Percentiles rank a stretch among this genome's conserved stretches.
Conservation (phyloP, 23 red algal genomes). For the Gracilaria gracilis region DNA sequence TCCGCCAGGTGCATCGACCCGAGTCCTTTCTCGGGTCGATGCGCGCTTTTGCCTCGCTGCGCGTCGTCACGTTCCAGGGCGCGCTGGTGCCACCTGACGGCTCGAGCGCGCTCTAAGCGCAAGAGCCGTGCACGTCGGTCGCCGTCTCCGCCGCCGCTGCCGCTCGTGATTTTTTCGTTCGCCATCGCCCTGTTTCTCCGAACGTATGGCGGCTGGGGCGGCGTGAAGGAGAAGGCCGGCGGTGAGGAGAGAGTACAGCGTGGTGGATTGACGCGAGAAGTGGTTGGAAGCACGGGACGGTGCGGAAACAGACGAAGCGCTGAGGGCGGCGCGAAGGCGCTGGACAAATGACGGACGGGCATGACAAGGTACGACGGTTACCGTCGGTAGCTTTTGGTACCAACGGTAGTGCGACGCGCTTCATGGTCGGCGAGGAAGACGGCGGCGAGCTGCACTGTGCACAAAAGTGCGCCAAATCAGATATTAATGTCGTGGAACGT, state of each 20-base stretch:
- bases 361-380: too few relatives aligned
- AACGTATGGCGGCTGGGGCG: not conserved
- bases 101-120: conserved; percentile 6
- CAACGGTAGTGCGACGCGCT: not conserved
- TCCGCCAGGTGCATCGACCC: too few relatives aligned
- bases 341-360: not conserved
- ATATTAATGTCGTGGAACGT: conserved; percentile 34
- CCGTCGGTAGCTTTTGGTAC: too few relatives aligned
- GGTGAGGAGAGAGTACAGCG: not conserved
- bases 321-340: conserved; percentile 7
- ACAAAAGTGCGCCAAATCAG: too few relatives aligned
- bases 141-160: not conserved
- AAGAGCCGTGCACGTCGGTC: not conserved
- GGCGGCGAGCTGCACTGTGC: too few relatives aligned
- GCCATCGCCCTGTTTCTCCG: not conserved
- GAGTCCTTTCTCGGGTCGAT: too few relatives aligned
- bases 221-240: conserved; percentile 8
- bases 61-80: not conserved
- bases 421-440: not conserved
- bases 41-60: too few relatives aligned
- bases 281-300: not conserved
- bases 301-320: not conserved
- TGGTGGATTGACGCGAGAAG: not conserved
- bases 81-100: not conserved
- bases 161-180: not conserved